These are phyloP conservation scores for Mortierella sp. DNA, from an alignment of 371 early-diverging fungal genomes.

Conservation along the genomic window DNA sequence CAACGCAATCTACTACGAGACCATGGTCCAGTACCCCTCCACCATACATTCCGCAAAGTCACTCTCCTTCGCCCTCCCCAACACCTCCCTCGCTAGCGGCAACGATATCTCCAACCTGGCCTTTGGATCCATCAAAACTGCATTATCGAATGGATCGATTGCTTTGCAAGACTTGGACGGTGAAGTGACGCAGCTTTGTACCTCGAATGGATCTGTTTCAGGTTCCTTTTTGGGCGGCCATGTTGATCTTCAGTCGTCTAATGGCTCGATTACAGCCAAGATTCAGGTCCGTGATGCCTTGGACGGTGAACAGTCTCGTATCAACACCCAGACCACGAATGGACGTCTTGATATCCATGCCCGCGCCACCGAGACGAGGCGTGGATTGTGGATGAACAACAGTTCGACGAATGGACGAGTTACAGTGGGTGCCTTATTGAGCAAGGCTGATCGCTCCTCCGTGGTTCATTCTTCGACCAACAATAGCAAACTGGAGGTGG, in stretches of 20 bases:
- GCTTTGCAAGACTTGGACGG: conserved; percentile 9
- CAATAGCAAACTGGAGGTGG: conserved; percentile 31
- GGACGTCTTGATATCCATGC: conserved; percentile 23
- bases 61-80: conserved; percentile 24
- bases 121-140: conserved; percentile 27
- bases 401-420: conserved; percentile 25
- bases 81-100: conserved; percentile 20
- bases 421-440: conserved; percentile 26
- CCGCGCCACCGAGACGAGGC: conserved; percentile 22
- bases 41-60: conserved; percentile 2
- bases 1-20: conserved; percentile 44
- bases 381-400: conserved; percentile 41
- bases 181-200: conserved; percentile 21
- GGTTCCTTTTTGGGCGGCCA: conserved; percentile 31
- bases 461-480: conserved; percentile 18
- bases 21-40: conserved; percentile 35
- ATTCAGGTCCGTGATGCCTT: conserved; percentile 24
- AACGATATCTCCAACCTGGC: conserved; percentile 13
- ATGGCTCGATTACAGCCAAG: conserved; percentile 30
- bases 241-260: conserved; percentile 20
- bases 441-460: conserved; percentile 33
- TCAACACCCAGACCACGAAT: conserved; percentile 27
- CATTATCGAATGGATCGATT: conserved; percentile 35
- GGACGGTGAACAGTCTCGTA: conserved; percentile 21
- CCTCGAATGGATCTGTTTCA: conserved; percentile 31